Conservation (phyloP, 169 alveolate genomes). For the Besnoitia besnoiti region DNA sequence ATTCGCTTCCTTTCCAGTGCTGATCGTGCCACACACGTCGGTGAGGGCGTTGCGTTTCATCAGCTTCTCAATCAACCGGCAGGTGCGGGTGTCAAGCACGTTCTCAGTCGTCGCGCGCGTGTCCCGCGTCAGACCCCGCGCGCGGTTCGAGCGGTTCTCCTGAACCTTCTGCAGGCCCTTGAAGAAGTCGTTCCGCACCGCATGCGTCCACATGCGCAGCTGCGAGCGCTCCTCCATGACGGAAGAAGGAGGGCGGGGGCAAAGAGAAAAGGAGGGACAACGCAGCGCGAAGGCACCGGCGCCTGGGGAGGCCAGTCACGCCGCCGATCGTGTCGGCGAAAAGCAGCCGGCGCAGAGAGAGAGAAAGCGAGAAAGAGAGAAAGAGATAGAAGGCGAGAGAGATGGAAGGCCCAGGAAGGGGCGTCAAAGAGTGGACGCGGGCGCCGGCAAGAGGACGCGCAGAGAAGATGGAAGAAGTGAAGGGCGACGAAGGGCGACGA, state of each 20-base stretch:
- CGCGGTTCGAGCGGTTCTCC: slow-evolving; percentile 19
- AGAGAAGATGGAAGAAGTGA: neutral
- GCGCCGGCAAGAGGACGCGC: neutral
- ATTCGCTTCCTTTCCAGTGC: slow-evolving; percentile 95
- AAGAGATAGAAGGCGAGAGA: neutral
- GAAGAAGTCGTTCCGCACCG: neutral
- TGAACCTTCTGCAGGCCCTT: neutral
- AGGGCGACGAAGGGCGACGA: neutral
- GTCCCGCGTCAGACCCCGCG: slow-evolving; percentile 89
- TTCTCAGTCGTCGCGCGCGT: slow-evolving; percentile 96
- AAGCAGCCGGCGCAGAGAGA: neutral
- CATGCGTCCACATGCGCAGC: neutral
- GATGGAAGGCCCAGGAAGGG: neutral
- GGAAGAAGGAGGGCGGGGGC: neutral
- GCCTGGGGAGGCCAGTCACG: too few relatives aligned
- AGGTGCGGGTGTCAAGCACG: slow-evolving; percentile 96
- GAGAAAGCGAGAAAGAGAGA: slow-evolving; percentile 20
- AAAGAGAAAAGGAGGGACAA: neutral
- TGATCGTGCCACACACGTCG: slow-evolving; percentile 95
- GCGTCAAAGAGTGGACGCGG: neutral
- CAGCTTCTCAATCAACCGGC: slow-evolving; percentile 88
- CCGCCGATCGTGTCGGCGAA: too few relatives aligned
- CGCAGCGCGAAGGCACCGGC: too few relatives aligned
- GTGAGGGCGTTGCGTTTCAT: slow-evolving; percentile 88
- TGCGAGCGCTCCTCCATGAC: neutral